phyloP scores from a whole-genome alignment of 345 rosid genomes.

The Aquilaria malaccensis region DNA sequence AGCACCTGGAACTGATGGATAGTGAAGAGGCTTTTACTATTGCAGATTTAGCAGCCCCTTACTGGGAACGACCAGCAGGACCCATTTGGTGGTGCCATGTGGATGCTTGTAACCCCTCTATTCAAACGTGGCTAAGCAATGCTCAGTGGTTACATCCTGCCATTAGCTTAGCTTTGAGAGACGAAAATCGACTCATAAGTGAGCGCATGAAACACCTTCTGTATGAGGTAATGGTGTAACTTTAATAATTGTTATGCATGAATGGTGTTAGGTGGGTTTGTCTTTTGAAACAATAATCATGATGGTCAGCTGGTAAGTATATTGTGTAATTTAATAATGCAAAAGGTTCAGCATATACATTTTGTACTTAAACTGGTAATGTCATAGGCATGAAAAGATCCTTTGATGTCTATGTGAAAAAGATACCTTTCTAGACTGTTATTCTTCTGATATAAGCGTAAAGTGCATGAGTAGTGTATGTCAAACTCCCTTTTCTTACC shows the following conservation, averaged over 20 bases:
- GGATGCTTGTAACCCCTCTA: constrained; percentile 48
- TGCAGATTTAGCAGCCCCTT: constrained; percentile 93
- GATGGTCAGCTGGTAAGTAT: constrained; percentile 1
- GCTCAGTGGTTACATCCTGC: constrained; percentile 99
- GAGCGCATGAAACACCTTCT: constrained; percentile 92
- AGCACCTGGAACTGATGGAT: constrained; percentile 39
- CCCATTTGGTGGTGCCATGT: constrained; percentile 97
- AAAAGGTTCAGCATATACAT: too few relatives aligned
- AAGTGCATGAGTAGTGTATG: too few relatives aligned
- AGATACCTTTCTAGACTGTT: too few relatives aligned
- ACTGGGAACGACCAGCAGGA: constrained; percentile 89
- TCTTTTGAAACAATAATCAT: neutral
- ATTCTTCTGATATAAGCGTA: too few relatives aligned
- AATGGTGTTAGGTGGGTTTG: too few relatives aligned
- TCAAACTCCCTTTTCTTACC: too few relatives aligned
- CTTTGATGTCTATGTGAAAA: too few relatives aligned
- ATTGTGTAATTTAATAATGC: too few relatives aligned
- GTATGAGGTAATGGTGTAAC: constrained; percentile 52
- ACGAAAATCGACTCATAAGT: constrained; percentile 80
- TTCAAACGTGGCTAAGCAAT: constrained; percentile 56
- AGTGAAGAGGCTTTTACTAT: constrained; percentile 58
- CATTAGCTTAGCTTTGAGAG: constrained; percentile 77
- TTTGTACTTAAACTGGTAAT: too few relatives aligned
- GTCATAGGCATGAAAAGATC: too few relatives aligned
- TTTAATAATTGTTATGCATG: too few relatives aligned